A percentile compares a stretch with the other conserved stretches of the same genome.
Evolutionary conservation across 2,329 filamentous ascomycete species (phyloP).

Genomic region (Taxawa tesnikishii): DNA sequence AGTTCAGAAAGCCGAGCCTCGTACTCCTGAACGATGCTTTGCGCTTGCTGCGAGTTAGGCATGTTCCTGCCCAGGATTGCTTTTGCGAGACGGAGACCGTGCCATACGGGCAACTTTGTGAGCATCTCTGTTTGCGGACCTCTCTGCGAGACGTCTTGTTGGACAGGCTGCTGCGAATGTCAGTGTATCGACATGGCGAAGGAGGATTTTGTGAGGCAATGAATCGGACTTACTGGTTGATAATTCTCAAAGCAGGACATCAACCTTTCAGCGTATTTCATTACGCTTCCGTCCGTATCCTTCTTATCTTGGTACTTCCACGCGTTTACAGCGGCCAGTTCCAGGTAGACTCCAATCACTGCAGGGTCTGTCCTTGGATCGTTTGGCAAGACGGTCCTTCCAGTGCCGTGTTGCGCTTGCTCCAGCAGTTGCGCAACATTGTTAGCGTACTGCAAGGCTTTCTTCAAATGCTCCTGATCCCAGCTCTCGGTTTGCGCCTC

Average conservation of each 20-base stretch:
- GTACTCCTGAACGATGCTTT: constrained; percentile 4
- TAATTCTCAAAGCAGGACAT: constrained; percentile 16
- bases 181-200: too few relatives aligned
- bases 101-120: constrained; percentile 25
- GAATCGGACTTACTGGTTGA: constrained; percentile 6
- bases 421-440: constrained; percentile 29
- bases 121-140: constrained; percentile 15
- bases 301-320: constrained; percentile 19
- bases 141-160: constrained; percentile 4
- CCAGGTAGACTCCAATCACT: constrained; percentile 29
- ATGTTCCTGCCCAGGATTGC: constrained; percentile 25
- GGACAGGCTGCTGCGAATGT: constrained; percentile 10
- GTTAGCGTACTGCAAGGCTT: constrained; percentile 25
- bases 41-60: constrained; percentile 8
- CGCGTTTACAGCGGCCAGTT: constrained; percentile 28
- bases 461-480: constrained; percentile 22
- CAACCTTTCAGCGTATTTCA: constrained; percentile 25
- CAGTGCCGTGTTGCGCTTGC: constrained; percentile 23
- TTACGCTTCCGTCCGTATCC: constrained; percentile 25
- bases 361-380: constrained; percentile 23
- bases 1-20: constrained; percentile 2
- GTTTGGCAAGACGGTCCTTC: constrained; percentile 9
- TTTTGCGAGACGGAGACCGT: constrained; percentile 29
- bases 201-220: constrained; percentile 1
- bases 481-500: constrained; percentile 21